A percentile compares a stretch with the other conserved stretches of the same genome.
These are phyloP conservation scores for Cryptosporidium xiaoi DNA, from an alignment of 169 alveolate genomes.

Conservation along the genomic window DNA sequence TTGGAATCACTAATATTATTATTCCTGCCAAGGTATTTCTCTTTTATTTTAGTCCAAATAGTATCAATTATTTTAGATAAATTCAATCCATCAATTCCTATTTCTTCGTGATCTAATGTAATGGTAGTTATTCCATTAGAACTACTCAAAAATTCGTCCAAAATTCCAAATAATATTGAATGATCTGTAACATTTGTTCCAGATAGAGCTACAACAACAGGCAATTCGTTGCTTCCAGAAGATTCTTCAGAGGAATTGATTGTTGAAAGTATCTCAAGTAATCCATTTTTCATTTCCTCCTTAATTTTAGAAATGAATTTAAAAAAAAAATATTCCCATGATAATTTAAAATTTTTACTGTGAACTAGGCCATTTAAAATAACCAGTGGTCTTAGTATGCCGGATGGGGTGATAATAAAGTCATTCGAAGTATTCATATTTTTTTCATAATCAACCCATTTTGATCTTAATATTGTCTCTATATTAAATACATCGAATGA, in stretches of 20 bases:
- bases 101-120: conserved; percentile 39
- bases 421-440: background rate
- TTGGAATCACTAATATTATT: background rate
- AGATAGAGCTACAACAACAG: conserved; percentile 28
- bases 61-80: conserved; percentile 27
- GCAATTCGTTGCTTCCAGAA: conserved; percentile 2
- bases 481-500: conserved; percentile 23
- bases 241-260: conserved; percentile 1
- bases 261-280: conserved; percentile 21
- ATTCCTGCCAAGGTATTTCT: background rate
- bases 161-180: background rate
- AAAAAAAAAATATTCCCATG: conserved; percentile 39
- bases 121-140: conserved; percentile 6
- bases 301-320: conserved; percentile 1
- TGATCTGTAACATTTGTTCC: conserved; percentile 60
- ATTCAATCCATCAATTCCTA: conserved; percentile 32
- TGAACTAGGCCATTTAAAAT: background rate
- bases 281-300: conserved; percentile 36
- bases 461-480: background rate
- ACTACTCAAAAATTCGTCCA: conserved; percentile 32
- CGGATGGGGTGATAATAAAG: conserved; percentile 32
- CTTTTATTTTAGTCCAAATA: conserved; percentile 13
- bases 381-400: conserved; percentile 13
- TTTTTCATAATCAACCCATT: background rate
- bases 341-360: background rate